Evolutionary conservation across 345 rosid genomes (phyloP), one percentile per base, ranked within the genome.

Genomic region (Hibiscus tridactylites): DNA sequence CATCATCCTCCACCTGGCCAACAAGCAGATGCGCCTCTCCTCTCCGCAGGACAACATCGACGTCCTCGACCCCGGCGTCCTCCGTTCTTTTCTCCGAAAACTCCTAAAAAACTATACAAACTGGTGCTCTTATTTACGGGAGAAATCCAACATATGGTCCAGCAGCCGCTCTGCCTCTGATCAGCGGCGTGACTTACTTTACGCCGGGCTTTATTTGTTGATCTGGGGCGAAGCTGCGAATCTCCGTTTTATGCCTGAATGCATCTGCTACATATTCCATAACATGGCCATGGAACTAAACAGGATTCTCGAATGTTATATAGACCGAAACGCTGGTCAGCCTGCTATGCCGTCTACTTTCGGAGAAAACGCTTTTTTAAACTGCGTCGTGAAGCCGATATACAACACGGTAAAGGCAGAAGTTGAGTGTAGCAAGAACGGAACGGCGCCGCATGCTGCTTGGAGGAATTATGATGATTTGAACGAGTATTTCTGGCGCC

Each of bases 401-500:
- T 90, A 94, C 65, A 84, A 81, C 42, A 90, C 96, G 1, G 50
- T 88, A 15, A 85, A 71, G 73, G 82, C 81, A 13, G 98, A 94
- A 82, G 91, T 91, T 26, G 95, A 88, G 65, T 83, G 83, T 35
- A 94, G 97, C 62, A 79, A 75, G 75, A 90, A 91, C 9, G 98
- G 98, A 73, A 90, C 97, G n/a, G 87, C 87, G 11, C 96, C 97
- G 3, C 97, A 94, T 62, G 75, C 80, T 21, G 92, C 93, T 2
- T 94, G 98, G 98, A 79, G 97, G 83, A 91, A 94, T 59, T 94
- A 94, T 61, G 98, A 94, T 50, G 98, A 94, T 73, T 73, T 94
- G 60, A 94, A 94, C 28, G 98, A 94, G 92, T 94, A 94, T 68
- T 94, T 94, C 67, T 94, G 98, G 98, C 87, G 88, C 12, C 90